Evolutionary conservation across 1,284 basidiomycete species (phyloP), one percentile per base, ranked within the genome.

Genomic region (Tranzscheliella williamsii): DNA sequence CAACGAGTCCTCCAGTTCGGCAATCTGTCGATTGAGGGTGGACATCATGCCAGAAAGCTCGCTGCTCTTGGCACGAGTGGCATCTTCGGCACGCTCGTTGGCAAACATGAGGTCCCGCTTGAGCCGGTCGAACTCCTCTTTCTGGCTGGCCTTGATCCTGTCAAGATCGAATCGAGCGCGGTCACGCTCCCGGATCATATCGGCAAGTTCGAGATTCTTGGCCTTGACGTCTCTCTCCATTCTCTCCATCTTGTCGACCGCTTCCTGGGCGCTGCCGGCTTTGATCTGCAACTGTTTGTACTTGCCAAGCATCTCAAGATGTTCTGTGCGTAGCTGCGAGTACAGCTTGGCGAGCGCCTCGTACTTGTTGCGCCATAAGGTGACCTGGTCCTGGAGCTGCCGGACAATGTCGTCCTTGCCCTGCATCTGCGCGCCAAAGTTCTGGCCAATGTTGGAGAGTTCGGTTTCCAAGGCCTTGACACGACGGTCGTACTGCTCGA

Each of bases 191-290:
- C 94, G 86, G 69, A 99, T 89, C 95, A 99, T 98, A 77, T 98
- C 95, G 22, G 94, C 94, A 24, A 99, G 82, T 79, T 98, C 95
- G 47, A 99, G 81, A 77, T 97, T 99, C 85, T 99, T 99, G 31
- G 91, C 84, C 81, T 98, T 98, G 72, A 97, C 83, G 78, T 99
- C 95, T 27, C 93, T 83, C 78, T 99, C 95, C 93, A 98, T 98
- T 53, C 93, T 84, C 79, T 98, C 95, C 92, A 98, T 97, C 73
- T 87, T 88, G 79, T 98, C 94, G 42, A 98, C 88, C n/a, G 94
- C 91, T 80, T 98, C 95, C 78, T 97, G 94, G 0, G 95, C 93
- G 43, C 92, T 96, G 78, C 93, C 95, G 17, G 95, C 95, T 80
- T 96, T 97, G 71, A 98, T 85, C 78, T 98, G 93, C 84, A 95